phyloP scores from a whole-genome alignment of 75 land plant species.

The Pinus tabuliformis region DNA sequence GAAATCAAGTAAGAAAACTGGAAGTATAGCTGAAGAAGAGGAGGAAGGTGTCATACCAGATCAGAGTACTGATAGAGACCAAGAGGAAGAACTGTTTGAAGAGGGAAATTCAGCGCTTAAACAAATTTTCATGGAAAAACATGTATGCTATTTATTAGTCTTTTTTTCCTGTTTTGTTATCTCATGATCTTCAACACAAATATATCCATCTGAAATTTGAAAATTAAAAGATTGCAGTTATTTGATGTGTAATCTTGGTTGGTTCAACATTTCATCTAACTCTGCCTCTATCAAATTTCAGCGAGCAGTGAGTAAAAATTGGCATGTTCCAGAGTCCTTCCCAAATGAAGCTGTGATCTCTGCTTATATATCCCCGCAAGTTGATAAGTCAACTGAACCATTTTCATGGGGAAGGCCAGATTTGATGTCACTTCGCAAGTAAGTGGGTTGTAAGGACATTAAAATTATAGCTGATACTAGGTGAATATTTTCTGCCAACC shows the following conservation, averaged over 20 bases:
- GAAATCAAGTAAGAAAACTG: constrained; percentile 11
- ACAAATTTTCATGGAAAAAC: constrained; percentile 80
- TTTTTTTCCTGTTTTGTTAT: too few species aligned
- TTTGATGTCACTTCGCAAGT: constrained; percentile 82
- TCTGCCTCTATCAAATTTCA: constrained; percentile 20
- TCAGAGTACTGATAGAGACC: background rate
- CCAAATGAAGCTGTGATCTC: constrained; percentile 84
- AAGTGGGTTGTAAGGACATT: constrained; percentile 14
- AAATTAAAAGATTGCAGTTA: background rate
- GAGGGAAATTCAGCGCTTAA: constrained; percentile 23
- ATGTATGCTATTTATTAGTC: constrained; percentile 40
- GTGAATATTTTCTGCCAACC: background rate
- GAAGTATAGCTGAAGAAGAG: constrained; percentile 7
- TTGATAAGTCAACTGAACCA: constrained; percentile 85
- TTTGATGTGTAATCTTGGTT: background rate
- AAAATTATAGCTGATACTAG: background rate
- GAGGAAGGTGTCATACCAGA: background rate
- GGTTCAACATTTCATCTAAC: background rate
- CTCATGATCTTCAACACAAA: too few species aligned
- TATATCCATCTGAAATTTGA: background rate
- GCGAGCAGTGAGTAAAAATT: constrained; percentile 99
- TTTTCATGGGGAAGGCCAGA: constrained; percentile 96
- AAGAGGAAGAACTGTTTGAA: constrained; percentile 9
- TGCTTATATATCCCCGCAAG: constrained; percentile 77
- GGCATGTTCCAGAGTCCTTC: constrained; percentile 88